Evolutionary conservation across 495 filamentous ascomycete genomes (phyloP).

Genomic region (Neurospora tetrasperma): DNA sequence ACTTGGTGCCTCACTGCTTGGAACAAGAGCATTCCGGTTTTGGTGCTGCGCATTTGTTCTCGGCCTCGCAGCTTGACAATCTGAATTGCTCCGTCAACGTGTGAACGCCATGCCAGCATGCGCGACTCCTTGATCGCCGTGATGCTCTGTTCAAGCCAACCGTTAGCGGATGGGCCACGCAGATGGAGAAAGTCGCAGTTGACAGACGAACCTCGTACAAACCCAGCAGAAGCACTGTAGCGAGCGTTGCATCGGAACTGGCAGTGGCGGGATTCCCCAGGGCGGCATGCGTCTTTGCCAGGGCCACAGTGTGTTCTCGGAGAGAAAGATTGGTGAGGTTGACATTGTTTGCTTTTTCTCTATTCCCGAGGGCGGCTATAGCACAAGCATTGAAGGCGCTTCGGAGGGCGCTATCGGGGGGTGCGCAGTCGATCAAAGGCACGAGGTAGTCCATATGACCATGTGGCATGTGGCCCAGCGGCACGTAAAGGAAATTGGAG

Average conservation of each 20-base stretch:
- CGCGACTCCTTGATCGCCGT: conserved; percentile 32
- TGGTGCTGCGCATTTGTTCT: conserved; percentile 36
- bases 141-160: conserved; percentile 30
- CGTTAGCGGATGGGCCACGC: neutral
- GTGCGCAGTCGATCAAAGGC: conserved; percentile 39
- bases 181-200: neutral
- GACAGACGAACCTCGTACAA: conserved; percentile 17
- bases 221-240: conserved; percentile 16
- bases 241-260: conserved; percentile 18
- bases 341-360: conserved; percentile 22
- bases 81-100: conserved; percentile 44
- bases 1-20: conserved; percentile 38
- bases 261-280: conserved; percentile 35
- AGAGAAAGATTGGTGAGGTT: conserved; percentile 28
- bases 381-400: conserved; percentile 51
- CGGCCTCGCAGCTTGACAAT: conserved; percentile 40
- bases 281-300: conserved; percentile 43
- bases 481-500: conserved; percentile 43
- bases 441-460: conserved; percentile 50
- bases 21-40: conserved; percentile 38
- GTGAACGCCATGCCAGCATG: conserved; percentile 41
- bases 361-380: conserved; percentile 41
- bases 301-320: conserved; percentile 37
- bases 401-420: conserved; percentile 37
- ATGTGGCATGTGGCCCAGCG: conserved; percentile 27